These are phyloP conservation scores for Arbutus unedo DNA, from an alignment of 148 eudicot genomes.

Conservation along the genomic window DNA sequence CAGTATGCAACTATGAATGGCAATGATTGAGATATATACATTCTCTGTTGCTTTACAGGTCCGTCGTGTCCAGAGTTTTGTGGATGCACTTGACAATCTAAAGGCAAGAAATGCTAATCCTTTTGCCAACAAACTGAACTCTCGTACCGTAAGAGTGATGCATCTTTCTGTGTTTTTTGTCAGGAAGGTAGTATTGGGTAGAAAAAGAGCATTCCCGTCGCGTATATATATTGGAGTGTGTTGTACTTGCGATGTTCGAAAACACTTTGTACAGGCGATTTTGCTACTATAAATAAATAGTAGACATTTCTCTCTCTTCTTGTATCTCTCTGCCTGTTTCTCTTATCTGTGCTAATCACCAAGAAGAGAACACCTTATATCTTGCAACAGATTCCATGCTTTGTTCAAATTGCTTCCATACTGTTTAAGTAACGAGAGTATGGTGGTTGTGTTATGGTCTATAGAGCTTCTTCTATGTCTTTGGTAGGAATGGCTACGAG, in stretches of 20 bases:
- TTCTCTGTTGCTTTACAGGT: constrained; percentile 32
- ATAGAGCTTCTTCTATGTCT: too few relatives aligned
- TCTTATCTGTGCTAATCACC: not conserved
- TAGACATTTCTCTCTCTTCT: not conserved
- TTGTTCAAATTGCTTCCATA: too few relatives aligned
- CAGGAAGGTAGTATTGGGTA: not conserved
- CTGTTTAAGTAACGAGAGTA: too few relatives aligned
- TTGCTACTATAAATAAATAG: not conserved
- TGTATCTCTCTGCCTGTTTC: not conserved
- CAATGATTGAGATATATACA: not conserved
- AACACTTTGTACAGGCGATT: not conserved
- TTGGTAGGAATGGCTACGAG: too few relatives aligned
- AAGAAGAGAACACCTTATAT: not conserved
- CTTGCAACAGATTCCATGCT: not conserved
- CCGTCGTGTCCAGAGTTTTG: constrained; percentile 44
- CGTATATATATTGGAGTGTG: not conserved
- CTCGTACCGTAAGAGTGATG: not conserved
- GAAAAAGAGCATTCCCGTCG: not conserved
- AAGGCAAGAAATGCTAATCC: constrained; percentile 37
- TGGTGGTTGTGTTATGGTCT: too few relatives aligned
- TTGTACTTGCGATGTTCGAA: not conserved
- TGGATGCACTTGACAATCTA: constrained; percentile 45
- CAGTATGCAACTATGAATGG: not conserved
- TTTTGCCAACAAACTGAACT: constrained; percentile 20
- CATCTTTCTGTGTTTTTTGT: not conserved